Percentiles rank a stretch among this genome's conserved stretches.
Conservation (phyloP, 83 land plant genomes). For the Picea engelmannii region DNA sequence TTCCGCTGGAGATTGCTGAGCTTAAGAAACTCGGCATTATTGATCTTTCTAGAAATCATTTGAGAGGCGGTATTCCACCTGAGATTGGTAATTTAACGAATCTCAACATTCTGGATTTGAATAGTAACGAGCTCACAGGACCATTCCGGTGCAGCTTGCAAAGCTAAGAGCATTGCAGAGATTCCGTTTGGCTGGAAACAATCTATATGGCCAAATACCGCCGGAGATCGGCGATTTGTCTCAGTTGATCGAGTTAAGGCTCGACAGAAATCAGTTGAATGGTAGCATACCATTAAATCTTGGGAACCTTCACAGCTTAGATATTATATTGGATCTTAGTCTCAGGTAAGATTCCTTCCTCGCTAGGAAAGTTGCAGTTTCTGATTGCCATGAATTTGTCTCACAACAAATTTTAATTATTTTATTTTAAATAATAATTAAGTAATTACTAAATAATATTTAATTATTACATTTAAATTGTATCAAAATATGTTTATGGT, state of each 20-base stretch:
- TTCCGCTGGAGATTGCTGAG: constrained; percentile 8
- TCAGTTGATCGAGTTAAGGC: not conserved
- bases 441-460: too few species aligned
- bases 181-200: not conserved
- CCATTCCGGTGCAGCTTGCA: not conserved
- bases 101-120: constrained; percentile 7
- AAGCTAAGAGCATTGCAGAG: not conserved
- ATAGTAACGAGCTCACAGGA: not conserved
- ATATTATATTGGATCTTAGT: constrained; percentile 22
- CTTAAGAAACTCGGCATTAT: constrained; percentile 1
- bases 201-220: not conserved
- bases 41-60: constrained; percentile 6
- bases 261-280: not conserved
- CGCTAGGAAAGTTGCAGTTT: constrained; percentile 3
- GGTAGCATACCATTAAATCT: not conserved
- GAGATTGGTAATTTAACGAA: not conserved
- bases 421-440: too few species aligned
- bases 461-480: too few species aligned
- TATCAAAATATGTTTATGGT: too few species aligned
- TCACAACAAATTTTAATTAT: constrained; percentile 17
- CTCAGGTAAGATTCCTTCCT: constrained; percentile 23
- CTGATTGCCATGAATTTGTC: constrained; percentile 33
- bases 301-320: not conserved
- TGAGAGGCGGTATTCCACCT: constrained; percentile 9
- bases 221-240: not conserved